Percentiles rank a stretch among this genome's conserved stretches.
Conservation (phyloP, 179 eudicot species). For the Beta lomatogona region DNA sequence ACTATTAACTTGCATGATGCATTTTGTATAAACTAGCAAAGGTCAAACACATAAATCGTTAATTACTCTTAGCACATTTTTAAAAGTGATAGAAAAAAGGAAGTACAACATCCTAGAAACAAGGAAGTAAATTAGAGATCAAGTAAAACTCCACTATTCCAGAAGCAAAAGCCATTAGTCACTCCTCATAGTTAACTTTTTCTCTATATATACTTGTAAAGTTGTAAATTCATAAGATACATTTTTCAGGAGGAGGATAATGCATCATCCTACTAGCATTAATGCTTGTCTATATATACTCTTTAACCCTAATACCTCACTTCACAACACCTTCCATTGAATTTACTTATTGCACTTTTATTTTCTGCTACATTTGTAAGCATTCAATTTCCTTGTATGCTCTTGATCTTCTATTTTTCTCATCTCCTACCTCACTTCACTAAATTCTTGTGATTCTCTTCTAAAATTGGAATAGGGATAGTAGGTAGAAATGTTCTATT, state of each 20-base stretch:
- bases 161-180: neutral
- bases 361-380: neutral
- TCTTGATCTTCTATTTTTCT: neutral
- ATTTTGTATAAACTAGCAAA: too few relatives aligned
- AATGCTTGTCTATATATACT: slow-evolving; percentile 13
- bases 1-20: too few relatives aligned
- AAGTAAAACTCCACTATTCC: neutral
- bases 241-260: neutral
- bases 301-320: neutral
- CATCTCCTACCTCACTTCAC: too few relatives aligned
- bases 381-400: neutral
- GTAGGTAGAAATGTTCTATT: too few relatives aligned
- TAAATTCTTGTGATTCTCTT: too few relatives aligned
- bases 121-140: slow-evolving; percentile 13
- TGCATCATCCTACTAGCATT: neutral
- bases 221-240: neutral
- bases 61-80: neutral
- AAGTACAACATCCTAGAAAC: neutral
- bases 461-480: too few relatives aligned
- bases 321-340: neutral
- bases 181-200: slow-evolving; percentile 4
- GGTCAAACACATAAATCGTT: too few relatives aligned
- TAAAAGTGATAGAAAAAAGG: neutral
- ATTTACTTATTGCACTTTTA: neutral
- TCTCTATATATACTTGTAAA: slow-evolving; percentile 1